phyloP scores from a whole-genome alignment of 2,329 filamentous ascomycete species.

The Alternaria angustiovoidea region DNA sequence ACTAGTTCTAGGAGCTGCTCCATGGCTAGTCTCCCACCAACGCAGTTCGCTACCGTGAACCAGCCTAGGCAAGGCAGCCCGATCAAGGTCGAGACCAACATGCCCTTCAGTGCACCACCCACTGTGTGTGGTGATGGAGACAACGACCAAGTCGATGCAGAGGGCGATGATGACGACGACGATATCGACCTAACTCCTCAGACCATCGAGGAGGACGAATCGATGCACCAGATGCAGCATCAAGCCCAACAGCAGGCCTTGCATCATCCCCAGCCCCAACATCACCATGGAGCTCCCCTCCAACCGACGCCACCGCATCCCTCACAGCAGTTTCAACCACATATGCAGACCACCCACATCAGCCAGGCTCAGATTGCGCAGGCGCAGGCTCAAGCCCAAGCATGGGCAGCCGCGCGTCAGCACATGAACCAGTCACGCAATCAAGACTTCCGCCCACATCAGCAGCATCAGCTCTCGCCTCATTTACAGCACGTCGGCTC shows the following conservation, averaged over 20 bases:
- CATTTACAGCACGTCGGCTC: constrained; percentile 42
- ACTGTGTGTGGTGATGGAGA: constrained; percentile 38
- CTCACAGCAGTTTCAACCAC: constrained; percentile 32
- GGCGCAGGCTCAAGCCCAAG: constrained; percentile 36
- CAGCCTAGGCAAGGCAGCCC: constrained; percentile 26
- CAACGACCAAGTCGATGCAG: constrained; percentile 46
- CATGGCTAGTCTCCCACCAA: constrained; percentile 39
- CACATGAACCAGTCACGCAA: constrained; percentile 50
- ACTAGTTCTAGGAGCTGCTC: constrained; percentile 37
- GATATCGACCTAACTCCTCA: constrained; percentile 43
- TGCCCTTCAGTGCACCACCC: constrained; percentile 43
- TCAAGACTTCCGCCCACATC: constrained; percentile 41
- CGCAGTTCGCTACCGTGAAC: constrained; percentile 31
- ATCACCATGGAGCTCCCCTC: constrained; percentile 34
- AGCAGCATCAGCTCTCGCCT: constrained; percentile 39
- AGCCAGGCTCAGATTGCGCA: constrained; percentile 41
- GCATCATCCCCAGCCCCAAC: constrained; percentile 23
- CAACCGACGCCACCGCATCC: constrained; percentile 45
- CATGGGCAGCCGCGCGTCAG: constrained; percentile 46
- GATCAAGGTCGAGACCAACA: constrained; percentile 30
- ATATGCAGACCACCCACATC: constrained; percentile 39
- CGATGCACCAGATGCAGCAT: constrained; percentile 28
- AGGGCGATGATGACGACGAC: constrained; percentile 49
- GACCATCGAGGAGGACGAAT: constrained; percentile 33
- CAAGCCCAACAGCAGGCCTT: constrained; percentile 12